Evolutionary conservation across 306 rosid species (phyloP), one percentile per base, ranked within the genome.

Genomic region (Inga leiocalycina): DNA sequence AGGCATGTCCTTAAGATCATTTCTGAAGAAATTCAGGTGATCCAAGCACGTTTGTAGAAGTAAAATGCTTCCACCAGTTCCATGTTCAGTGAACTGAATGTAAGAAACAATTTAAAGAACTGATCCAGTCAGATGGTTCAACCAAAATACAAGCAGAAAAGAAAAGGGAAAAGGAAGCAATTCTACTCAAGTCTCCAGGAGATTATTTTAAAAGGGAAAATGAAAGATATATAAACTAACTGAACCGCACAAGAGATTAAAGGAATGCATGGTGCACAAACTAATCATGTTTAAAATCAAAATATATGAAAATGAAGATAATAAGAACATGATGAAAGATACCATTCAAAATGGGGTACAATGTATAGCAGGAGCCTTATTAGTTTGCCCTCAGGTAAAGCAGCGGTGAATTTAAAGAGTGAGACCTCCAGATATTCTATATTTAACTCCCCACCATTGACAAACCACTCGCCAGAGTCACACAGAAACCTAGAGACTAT

Each of bases 41-140:
- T 92, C 97, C 84, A 97, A 82, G 88, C 99, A 97, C 12, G 92
- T 90, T 83, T 85, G 90, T 52, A 97, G 95, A 86, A 97, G 89
- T 85, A 94, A 84, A 86, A 89, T 89, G 94, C 97, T 87, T 87
- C 97, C 99, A 81, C 81, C 89, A 7, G 90, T 82, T 85, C 97
- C 99, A 86, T 83, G 87, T 75, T 92, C 97, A 68, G 89, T 54
- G 68, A 94, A 91, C 99, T 97, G 93, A 57, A 78, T 87, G 49
- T 46, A 54, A 74, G 77, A 81, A 78, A 80, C 59, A 82, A 45
- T 24, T 62, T 81, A 72, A 72, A 74, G 10, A 61, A 57, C 39
- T 51, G 83, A 86, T 59, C 71, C 82, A 79, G 72, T 57, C 65
- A 74, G 46, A 81, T 13, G 10, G 49, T 76, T 74, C 82, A 74